Evolutionary conservation across 768 basidiomycete species (phyloP).

Genomic region (Pulveroboletus frians): DNA sequence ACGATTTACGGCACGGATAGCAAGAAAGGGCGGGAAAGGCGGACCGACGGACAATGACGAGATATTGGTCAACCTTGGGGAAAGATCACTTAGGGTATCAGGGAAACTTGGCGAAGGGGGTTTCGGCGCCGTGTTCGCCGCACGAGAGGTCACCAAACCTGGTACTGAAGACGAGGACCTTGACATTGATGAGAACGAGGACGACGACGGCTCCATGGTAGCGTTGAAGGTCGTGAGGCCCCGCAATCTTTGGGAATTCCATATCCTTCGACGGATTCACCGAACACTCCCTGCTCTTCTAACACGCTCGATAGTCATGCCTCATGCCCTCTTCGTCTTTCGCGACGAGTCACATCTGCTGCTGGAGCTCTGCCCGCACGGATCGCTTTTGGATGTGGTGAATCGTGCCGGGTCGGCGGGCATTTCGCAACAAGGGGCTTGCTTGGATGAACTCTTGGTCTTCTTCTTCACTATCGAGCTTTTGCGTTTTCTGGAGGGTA

Average conservation of each 20-base stretch:
- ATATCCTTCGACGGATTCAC: conserved; percentile 75
- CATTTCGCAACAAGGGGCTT: conserved; percentile 73
- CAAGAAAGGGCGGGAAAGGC: conserved; percentile 31
- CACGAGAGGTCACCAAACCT: conserved; percentile 48
- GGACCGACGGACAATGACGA: conserved; percentile 33
- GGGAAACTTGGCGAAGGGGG: conserved; percentile 97
- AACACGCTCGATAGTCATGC: conserved; percentile 65
- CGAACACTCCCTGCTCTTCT: conserved; percentile 54
- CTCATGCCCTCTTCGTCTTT: conserved; percentile 79
- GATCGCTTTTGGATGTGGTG: conserved; percentile 86
- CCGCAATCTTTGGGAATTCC: conserved; percentile 87
- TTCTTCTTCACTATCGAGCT: conserved; percentile 95
- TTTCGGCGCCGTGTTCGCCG: conserved; percentile 93
- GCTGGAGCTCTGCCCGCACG: conserved; percentile 84
- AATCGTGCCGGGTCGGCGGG: conserved; percentile 77
- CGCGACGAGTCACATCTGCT: conserved; percentile 86
- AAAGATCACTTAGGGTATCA: conserved; percentile 59
- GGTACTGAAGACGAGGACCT: conserved; percentile 37
- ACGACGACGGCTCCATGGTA: conserved; percentile 51
- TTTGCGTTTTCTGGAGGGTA: conserved; percentile 70
- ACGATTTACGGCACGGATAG: conserved; percentile 53
- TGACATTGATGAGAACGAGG: conserved; percentile 45
- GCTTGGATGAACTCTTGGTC: conserved; percentile 87
- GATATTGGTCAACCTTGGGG: conserved; percentile 58
- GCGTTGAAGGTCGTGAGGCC: conserved; percentile 94